Base-by-base conservation (phyloP, 192 early-diverging fungal species). In the Umbelopsis sp. region DNA sequence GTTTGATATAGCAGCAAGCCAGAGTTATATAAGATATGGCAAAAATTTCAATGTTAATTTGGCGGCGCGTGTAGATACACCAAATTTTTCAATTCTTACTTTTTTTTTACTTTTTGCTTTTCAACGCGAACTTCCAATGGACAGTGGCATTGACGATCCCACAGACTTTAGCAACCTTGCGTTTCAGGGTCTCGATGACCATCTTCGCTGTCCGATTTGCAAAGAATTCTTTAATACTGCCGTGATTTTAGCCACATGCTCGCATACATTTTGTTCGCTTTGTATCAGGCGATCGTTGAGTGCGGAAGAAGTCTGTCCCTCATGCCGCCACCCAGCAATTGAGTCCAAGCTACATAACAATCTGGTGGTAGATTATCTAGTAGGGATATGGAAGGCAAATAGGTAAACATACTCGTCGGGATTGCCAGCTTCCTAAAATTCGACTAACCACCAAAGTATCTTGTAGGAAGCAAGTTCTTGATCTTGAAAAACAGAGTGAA, bases 261-360 rank as follows among this genome's bases (percentile, higher is more conserved):
- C 77, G 1, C 92, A 94, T 72, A 89, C 89, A 13, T 94, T 94
- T 69, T 94, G 92, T 71, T 91, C 92, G 16, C 80, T 87, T 16
- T 94, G 92, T 67, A 85, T 92, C 9, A 86, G 92, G 0, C 78
- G 89, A 41, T 82, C 82, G 53, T 72, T 92, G 27, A 77, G 76
- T 33, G 78, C 80, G 41, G 88, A 90, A 58, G 81, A 79, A 23
- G 77, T 74, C 45, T 94, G 92, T 53, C 92, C 92, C 7, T 81
- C 87, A 8, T 94, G 92, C 58, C 75, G 91, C 18, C 46, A n/a
- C n/a, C 46, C 72, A 1, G 46, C 69, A 20, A 18, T 68, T 27
- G 81, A 79, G 21, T 61, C 35, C 33, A 33, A 75, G 18, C 67
- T 79, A 3, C 70, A 74, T 47, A 71, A 74, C 45, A 79, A 79